Conservation (phyloP, 495 filamentous ascomycete genomes). For the Xylaria nigripes region DNA sequence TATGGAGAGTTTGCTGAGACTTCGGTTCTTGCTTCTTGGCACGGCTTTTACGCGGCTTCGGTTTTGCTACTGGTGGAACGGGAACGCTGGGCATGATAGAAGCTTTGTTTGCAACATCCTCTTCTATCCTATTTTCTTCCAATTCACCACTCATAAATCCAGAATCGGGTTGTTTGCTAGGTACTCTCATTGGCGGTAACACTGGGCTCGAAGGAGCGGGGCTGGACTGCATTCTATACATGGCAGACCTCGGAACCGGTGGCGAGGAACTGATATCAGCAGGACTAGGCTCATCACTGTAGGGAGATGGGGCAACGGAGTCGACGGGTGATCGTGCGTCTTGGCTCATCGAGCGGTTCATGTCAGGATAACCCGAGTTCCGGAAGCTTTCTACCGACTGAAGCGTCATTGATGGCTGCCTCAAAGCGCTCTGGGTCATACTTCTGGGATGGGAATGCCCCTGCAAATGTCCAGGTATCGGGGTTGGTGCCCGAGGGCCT, state of each 20-base stretch:
- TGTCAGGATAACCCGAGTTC: constrained; percentile 7
- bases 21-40: constrained; percentile 24
- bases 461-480: constrained; percentile 46
- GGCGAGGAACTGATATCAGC: constrained; percentile 70
- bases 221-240: constrained; percentile 40
- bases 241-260: constrained; percentile 51
- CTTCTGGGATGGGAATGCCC: constrained; percentile 22
- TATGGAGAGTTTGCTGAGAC: constrained; percentile 24
- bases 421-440: constrained; percentile 15
- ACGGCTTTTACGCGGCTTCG: constrained; percentile 29
- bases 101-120: constrained; percentile 32
- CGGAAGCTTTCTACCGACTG: constrained; percentile 8
- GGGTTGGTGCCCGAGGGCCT: constrained; percentile 72
- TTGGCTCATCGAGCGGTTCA: constrained; percentile 22
- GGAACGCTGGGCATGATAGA: constrained; percentile 18
- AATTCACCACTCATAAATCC: constrained; percentile 72
- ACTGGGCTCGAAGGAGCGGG: constrained; percentile 63
- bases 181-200: constrained; percentile 52
- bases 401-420: constrained; percentile 16
- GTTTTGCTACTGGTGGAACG: constrained; percentile 15
- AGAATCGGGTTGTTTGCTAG: constrained; percentile 51
- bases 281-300: constrained; percentile 50
- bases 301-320: constrained; percentile 48
- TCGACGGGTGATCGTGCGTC: constrained; percentile 37
- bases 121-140: constrained; percentile 51